These are phyloP conservation scores for Neocatenulostroma microsporum DNA, from an alignment of 2,329 filamentous ascomycete genomes.

Conservation along the genomic window DNA sequence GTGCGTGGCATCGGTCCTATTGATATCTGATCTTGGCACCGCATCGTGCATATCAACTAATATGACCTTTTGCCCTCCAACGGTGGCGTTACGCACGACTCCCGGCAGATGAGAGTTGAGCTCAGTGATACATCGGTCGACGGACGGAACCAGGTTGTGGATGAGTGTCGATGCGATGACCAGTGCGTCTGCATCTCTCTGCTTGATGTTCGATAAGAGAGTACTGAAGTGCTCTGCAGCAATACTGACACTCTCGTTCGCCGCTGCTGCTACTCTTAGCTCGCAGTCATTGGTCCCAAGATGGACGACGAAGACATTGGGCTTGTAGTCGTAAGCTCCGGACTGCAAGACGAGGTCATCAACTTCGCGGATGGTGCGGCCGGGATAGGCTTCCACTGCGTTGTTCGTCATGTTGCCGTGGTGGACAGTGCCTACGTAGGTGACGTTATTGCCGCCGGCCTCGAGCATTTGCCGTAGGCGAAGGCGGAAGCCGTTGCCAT, in stretches of 20 bases:
- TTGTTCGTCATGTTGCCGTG: slow-evolving; percentile 11
- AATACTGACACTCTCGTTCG: neutral
- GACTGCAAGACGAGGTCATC: neutral
- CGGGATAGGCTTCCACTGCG: slow-evolving; percentile 8
- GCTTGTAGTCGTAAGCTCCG: slow-evolving; percentile 3
- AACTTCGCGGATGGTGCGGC: slow-evolving; percentile 4
- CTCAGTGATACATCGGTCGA: slow-evolving; percentile 5
- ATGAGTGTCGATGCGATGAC: slow-evolving; percentile 7
- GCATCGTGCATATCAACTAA: slow-evolving; percentile 10
- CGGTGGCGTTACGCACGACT: slow-evolving; percentile 3
- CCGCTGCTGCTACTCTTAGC: no score
- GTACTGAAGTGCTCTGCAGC: neutral
- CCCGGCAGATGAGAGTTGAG: slow-evolving; percentile 4
- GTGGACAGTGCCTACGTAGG: slow-evolving; percentile 4
- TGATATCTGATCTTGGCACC: slow-evolving; percentile 5
- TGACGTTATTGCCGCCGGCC: slow-evolving; percentile 4
- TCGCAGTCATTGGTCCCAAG: slow-evolving; percentile 11
- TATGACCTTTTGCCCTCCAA: slow-evolving; percentile 7
- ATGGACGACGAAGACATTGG: slow-evolving; percentile 10
- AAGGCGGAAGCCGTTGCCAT: slow-evolving; percentile 11
- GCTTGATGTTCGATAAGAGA: slow-evolving; percentile 2
- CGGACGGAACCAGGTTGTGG: slow-evolving; percentile 1
- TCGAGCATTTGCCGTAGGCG: slow-evolving; percentile 7
- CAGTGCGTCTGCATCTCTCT: slow-evolving; percentile 1
- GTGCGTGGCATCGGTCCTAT: slow-evolving; percentile 7